Conservation (phyloP, 352 stramenopile species). For the Globisporangium canariense region DNA sequence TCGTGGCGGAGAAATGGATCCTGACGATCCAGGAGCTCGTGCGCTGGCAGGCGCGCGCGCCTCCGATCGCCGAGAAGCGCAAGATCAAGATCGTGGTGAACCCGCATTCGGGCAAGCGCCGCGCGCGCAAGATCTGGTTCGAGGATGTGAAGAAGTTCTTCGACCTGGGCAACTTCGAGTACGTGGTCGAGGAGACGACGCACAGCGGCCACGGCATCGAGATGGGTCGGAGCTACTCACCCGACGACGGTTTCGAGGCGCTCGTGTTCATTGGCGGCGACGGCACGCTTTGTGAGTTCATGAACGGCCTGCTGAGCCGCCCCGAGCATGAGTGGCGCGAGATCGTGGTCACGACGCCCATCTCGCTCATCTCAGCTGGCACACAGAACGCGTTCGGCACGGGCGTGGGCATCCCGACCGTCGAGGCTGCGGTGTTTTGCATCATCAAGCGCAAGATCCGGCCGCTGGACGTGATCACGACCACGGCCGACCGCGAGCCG, state of each 20-base stretch:
- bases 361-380: slow-evolving; percentile 77
- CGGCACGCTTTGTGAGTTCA: slow-evolving; percentile 78
- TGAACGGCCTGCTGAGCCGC: slow-evolving; percentile 71
- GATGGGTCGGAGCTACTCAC: slow-evolving; percentile 70
- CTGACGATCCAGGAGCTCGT: slow-evolving; percentile 74
- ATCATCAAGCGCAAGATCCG: slow-evolving; percentile 85
- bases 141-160: slow-evolving; percentile 78
- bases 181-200: slow-evolving; percentile 71
- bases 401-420: slow-evolving; percentile 66
- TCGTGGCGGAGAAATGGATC: slow-evolving; percentile 53
- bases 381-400: slow-evolving; percentile 82
- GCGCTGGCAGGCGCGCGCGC: slow-evolving; percentile 73
- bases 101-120: slow-evolving; percentile 70
- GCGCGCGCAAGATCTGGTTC: slow-evolving; percentile 61
- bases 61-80: slow-evolving; percentile 63
- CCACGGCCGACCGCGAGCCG: slow-evolving; percentile 46
- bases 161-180: slow-evolving; percentile 73
- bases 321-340: slow-evolving; percentile 79
- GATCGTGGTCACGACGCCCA: slow-evolving; percentile 74
- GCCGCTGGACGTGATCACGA: slow-evolving; percentile 74
- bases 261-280: slow-evolving; percentile 79
- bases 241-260: slow-evolving; percentile 73
- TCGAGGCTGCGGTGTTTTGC: slow-evolving; percentile 68
- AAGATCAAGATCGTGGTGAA: slow-evolving; percentile 82
- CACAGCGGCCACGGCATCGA: slow-evolving; percentile 69